Evolutionary conservation across 768 basidiomycete species (phyloP), one percentile per base, ranked within the genome.

Genomic region (Rhodotorula sphaerocarpa): DNA sequence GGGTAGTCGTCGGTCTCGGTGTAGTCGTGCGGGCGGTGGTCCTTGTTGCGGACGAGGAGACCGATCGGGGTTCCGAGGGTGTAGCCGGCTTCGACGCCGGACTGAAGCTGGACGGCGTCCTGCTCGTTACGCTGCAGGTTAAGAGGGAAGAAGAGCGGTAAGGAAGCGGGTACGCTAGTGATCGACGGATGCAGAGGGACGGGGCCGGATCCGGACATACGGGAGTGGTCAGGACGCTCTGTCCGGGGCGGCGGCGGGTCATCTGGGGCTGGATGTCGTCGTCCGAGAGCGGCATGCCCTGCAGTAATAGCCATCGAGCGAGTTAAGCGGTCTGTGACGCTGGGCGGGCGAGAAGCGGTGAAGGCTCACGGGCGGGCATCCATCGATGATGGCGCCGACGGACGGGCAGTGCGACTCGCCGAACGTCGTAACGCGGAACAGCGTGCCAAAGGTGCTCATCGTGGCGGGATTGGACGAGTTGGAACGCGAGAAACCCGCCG

Each of bases 31-130:
- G 95, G 95, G 33, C 95, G 81, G 74, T 99, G 95, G 75, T 99
- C 95, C 78, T 97, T 91, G 76, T 99, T 99, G 72, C 84, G 88
- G 43, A 99, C 90, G 54, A 96, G 80, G n/a, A 99, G 83, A 3
- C 85, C 92, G 72, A 99, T 97, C 27, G 95, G 95, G 25, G 95
- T 99, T 50, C 95, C 95, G 27, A 99, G 84, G 4, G 95, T 96
- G 33, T 93, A 85, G 31, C 90, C 95, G 66, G 86, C 85, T 75
- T 99, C 95, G 33, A 86, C 79, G 33, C 95, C 95, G 36, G 91
- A 93, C 75, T 99, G 95, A 36, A 99, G 78, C 57, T 86, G 84
- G 21, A 97, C 91, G 27, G 85, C 80, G 76, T 99, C 95, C 75
- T 90, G 95, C 77, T 99, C 95, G 73, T 96, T 86, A 73, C 92